Evolutionary conservation across 768 basidiomycete genomes (phyloP).

Genomic region (Rhodosporidiobolus odoratus): DNA sequence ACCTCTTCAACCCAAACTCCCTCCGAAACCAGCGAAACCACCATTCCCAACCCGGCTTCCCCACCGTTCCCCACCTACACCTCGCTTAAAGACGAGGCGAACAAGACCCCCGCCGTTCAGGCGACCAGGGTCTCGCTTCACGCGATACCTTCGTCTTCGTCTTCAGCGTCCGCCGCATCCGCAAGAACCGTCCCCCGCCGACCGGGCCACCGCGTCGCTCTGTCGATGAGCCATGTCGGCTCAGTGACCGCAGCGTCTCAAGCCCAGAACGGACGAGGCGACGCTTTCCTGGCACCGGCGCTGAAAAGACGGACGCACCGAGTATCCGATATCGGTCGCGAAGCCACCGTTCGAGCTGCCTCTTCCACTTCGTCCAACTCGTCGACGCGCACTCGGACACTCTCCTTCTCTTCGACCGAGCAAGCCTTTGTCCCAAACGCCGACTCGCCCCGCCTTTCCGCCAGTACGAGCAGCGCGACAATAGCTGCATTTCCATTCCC

Average conservation of each 20-base stretch:
- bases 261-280: background rate
- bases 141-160: no score
- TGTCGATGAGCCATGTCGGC: slow-evolving; percentile 12
- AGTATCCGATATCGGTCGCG: background rate
- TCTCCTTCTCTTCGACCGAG: slow-evolving; percentile 17
- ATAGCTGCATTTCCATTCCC: slow-evolving; percentile 1
- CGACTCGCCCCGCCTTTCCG: background rate
- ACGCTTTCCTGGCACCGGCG: background rate
- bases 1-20: slow-evolving; percentile 11
- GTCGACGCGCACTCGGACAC: no score
- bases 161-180: background rate
- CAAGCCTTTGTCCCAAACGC: slow-evolving; percentile 7
- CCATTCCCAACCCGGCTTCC: slow-evolving; percentile 5
- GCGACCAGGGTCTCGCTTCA: no score
- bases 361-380: no score
- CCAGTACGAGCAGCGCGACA: background rate
- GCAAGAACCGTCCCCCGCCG: no score
- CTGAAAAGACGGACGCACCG: background rate
- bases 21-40: no score
- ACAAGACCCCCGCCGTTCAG: background rate
- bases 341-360: background rate
- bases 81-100: background rate
- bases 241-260: background rate
- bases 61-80: slow-evolving; percentile 6
- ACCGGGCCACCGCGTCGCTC: background rate